These are phyloP conservation scores for Fusarium acutatum DNA, from an alignment of 2,329 filamentous ascomycete species.

Conservation along the genomic window DNA sequence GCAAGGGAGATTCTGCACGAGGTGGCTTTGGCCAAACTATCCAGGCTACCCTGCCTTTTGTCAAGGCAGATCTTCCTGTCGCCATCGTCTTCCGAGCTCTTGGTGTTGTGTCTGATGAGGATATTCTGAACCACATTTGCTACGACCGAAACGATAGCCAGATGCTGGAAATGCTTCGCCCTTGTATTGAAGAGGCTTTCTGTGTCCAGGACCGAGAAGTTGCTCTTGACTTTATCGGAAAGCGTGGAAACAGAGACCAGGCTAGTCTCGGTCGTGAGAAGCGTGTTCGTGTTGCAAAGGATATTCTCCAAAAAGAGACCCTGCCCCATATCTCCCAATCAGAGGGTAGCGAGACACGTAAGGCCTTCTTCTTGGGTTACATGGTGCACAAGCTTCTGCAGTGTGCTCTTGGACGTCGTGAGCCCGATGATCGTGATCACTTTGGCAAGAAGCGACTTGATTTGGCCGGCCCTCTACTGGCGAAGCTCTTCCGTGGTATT, in stretches of 20 bases:
- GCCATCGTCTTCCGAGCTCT: slow-evolving; percentile 95
- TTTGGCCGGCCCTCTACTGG: slow-evolving; percentile 90
- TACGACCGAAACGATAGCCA: slow-evolving; percentile 95
- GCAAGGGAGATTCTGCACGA: slow-evolving; percentile 80
- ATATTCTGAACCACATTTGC: slow-evolving; percentile 97
- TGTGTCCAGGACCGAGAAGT: slow-evolving; percentile 95
- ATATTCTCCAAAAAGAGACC: slow-evolving; percentile 96
- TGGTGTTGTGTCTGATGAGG: slow-evolving; percentile 95
- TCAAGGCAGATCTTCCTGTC: slow-evolving; percentile 92
- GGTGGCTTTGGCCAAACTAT: slow-evolving; percentile 88
- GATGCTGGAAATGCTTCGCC: slow-evolving; percentile 97
- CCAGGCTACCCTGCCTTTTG: slow-evolving; percentile 89
- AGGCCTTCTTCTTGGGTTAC: slow-evolving; percentile 98
- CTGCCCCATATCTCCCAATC: slow-evolving; percentile 95
- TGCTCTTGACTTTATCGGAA: slow-evolving; percentile 94
- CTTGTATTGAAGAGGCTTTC: slow-evolving; percentile 96
- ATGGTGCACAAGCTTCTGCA: slow-evolving; percentile 98
- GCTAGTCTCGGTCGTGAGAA: slow-evolving; percentile 79
- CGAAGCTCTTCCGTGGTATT: slow-evolving; percentile 93
- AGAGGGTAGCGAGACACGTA: slow-evolving; percentile 93
- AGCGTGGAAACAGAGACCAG: slow-evolving; percentile 74
- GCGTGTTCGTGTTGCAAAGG: slow-evolving; percentile 89
- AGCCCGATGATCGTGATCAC: slow-evolving; percentile 97
- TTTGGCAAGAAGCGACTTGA: slow-evolving; percentile 99
- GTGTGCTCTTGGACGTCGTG: slow-evolving; percentile 89